phyloP scores from a whole-genome alignment of 2,329 filamentous ascomycete species.

The Zalaria obscura region DNA sequence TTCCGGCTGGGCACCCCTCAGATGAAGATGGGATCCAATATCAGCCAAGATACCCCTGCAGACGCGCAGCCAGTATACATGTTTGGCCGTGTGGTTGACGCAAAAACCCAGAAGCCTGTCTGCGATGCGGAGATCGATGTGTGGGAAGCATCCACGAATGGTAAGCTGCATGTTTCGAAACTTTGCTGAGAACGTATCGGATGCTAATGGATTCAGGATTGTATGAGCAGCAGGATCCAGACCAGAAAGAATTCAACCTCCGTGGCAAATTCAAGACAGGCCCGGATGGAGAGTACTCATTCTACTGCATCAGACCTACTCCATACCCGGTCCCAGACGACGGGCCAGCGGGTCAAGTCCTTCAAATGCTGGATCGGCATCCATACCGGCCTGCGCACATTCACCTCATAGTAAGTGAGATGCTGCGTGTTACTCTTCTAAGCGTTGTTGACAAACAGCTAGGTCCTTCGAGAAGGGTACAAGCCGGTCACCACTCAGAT shows the following conservation, averaged over 20 bases:
- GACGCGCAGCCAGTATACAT: conserved; percentile 49
- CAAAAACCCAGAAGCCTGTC: conserved; percentile 52
- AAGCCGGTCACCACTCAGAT: conserved; percentile 64
- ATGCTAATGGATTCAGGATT: conserved; percentile 39
- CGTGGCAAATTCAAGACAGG: conserved; percentile 62
- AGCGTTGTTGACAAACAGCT: too few species aligned
- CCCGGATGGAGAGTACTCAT: conserved; percentile 54
- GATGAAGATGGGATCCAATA: conserved; percentile 49
- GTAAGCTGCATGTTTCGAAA: conserved; percentile 16
- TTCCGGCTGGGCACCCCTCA: conserved; percentile 64
- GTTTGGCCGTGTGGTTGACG: conserved; percentile 54
- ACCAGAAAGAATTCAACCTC: conserved; percentile 59
- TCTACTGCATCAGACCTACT: conserved; percentile 64
- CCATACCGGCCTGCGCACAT: conserved; percentile 49
- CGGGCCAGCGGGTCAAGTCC: conserved; percentile 40
- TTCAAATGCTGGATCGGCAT: conserved; percentile 41
- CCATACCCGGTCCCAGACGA: conserved; percentile 58
- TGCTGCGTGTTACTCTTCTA: not conserved
- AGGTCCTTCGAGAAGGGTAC: conserved; percentile 40
- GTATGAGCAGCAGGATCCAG: conserved; percentile 64
- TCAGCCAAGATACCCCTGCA: conserved; percentile 48
- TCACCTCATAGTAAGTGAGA: conserved; percentile 35
- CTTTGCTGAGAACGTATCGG: too few species aligned
- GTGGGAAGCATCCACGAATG: conserved; percentile 54
- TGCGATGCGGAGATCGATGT: conserved; percentile 58